A percentile compares a stretch with the other conserved stretches of the same genome.
phyloP scores from a whole-genome alignment of 2,329 filamentous ascomycete species.

The Pseudovirgaria hyperparasitica region DNA sequence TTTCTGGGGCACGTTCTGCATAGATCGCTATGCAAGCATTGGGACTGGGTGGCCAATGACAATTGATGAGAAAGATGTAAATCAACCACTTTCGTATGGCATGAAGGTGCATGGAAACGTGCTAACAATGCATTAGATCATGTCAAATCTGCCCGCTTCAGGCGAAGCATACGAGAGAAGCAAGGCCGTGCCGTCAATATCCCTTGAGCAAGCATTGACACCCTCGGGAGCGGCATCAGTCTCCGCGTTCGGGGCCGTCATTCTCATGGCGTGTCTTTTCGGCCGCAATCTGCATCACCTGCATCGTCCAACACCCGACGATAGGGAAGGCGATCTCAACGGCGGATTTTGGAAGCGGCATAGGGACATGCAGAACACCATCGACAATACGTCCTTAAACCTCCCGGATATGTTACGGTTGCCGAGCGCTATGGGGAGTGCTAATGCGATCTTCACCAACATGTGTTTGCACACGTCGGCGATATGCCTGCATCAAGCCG shows the following conservation, averaged over 20 bases:
- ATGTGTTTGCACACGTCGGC: constrained; percentile 96
- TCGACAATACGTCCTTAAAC: constrained; percentile 74
- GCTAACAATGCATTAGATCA: constrained; percentile 37
- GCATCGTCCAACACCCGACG: constrained; percentile 70
- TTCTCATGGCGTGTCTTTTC: constrained; percentile 79
- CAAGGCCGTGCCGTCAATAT: constrained; percentile 57
- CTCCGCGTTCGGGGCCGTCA: constrained; percentile 66
- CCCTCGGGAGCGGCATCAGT: constrained; percentile 61
- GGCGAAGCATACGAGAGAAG: constrained; percentile 79
- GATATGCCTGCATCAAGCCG: constrained; percentile 95
- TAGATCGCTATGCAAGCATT: constrained; percentile 87
- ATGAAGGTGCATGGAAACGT: not conserved
- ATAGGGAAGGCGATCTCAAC: constrained; percentile 76
- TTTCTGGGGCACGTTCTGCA: constrained; percentile 88
- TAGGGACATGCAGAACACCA: constrained; percentile 73
- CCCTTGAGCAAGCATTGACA: constrained; percentile 56
- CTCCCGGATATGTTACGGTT: constrained; percentile 73
- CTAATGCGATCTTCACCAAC: constrained; percentile 86
- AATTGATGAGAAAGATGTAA: constrained; percentile 74
- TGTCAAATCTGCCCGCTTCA: constrained; percentile 70
- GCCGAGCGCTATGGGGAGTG: constrained; percentile 58
- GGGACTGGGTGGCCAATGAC: constrained; percentile 96
- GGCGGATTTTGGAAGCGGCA: constrained; percentile 95
- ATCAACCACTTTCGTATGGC: constrained; percentile 10
- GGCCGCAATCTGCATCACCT: constrained; percentile 85